A percentile compares a stretch with the other conserved stretches of the same genome.
phyloP scores from a whole-genome alignment of 495 filamentous ascomycete species.

The Aspergillus coremiiformis region DNA sequence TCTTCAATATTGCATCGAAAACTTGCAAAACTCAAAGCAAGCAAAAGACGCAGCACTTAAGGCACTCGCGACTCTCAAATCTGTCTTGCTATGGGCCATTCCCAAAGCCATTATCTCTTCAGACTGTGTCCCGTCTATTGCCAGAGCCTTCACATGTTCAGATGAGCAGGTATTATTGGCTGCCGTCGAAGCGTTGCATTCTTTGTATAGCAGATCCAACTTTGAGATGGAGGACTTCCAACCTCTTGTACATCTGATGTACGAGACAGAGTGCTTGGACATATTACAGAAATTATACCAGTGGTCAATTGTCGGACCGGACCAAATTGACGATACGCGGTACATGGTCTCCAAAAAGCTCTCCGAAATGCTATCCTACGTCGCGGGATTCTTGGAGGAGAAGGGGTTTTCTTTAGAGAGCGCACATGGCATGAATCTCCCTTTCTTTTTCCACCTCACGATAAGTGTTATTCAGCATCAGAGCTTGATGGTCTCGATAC shows the following conservation, averaged over 20 bases:
- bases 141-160: conserved; percentile 62
- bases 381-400: conserved; percentile 76
- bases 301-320: conserved; percentile 71
- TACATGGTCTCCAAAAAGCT: conserved; percentile 90
- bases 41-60: conserved; percentile 59
- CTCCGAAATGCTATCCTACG: conserved; percentile 82
- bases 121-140: conserved; percentile 63
- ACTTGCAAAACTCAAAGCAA: conserved; percentile 55
- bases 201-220: conserved; percentile 65
- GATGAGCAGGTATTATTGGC: conserved; percentile 71
- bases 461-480: conserved; percentile 71
- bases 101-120: conserved; percentile 69
- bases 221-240: conserved; percentile 75
- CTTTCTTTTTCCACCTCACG: conserved; percentile 72
- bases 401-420: conserved; percentile 54
- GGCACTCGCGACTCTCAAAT: conserved; percentile 64
- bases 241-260: conserved; percentile 71
- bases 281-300: conserved; percentile 71
- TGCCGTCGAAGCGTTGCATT: conserved; percentile 74
- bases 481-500: conserved; percentile 88
- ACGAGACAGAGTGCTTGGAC: conserved; percentile 57
- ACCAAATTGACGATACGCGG: conserved; percentile 80
- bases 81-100: conserved; percentile 74
- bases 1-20: conserved; percentile 63
- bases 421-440: conserved; percentile 51